Evolutionary conservation across 805 yeast genomes (phyloP).

Genomic region (Saccharomyces eubayanus): DNA sequence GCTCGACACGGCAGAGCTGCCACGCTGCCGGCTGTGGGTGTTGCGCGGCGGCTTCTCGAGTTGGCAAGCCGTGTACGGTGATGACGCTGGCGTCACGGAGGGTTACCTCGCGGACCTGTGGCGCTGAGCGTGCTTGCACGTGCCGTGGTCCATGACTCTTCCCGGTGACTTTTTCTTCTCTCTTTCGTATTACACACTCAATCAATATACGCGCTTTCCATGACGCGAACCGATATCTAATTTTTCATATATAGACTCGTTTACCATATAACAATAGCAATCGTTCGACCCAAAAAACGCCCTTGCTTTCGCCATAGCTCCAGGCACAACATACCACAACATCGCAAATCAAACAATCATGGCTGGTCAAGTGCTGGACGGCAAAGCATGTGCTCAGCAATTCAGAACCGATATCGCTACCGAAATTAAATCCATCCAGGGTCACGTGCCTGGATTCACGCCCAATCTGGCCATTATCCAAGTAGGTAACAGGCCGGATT

Average conservation of each 20-base stretch:
- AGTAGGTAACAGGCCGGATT: slow-evolving; percentile 85
- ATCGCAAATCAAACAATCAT: slow-evolving; percentile 3
- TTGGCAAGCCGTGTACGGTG: slow-evolving; percentile 77
- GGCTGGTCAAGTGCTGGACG: slow-evolving; percentile 40
- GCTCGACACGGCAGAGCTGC: slow-evolving; percentile 21
- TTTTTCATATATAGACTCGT: background rate
- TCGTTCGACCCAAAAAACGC: background rate
- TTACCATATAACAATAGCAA: background rate
- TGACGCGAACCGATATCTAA: background rate
- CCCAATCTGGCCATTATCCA: slow-evolving; percentile 81
- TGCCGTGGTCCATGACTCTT: background rate
- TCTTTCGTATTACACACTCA: background rate
- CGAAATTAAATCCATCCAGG: slow-evolving; percentile 41
- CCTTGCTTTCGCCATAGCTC: too few relatives aligned
- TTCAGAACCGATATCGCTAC: slow-evolving; percentile 45
- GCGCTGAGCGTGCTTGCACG: slow-evolving; percentile 12
- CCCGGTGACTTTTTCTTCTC: background rate
- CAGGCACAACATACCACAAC: background rate
- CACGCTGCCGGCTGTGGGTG: slow-evolving; percentile 51
- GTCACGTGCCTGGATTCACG: slow-evolving; percentile 41
- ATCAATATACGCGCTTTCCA: background rate
- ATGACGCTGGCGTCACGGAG: slow-evolving; percentile 55
- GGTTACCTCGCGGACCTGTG: slow-evolving; percentile 42
- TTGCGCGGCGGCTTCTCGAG: slow-evolving; percentile 75
- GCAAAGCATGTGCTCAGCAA: slow-evolving; percentile 46